phyloP scores from a whole-genome alignment of 1,284 basidiomycete species.

The Rhodotorula sp. region DNA sequence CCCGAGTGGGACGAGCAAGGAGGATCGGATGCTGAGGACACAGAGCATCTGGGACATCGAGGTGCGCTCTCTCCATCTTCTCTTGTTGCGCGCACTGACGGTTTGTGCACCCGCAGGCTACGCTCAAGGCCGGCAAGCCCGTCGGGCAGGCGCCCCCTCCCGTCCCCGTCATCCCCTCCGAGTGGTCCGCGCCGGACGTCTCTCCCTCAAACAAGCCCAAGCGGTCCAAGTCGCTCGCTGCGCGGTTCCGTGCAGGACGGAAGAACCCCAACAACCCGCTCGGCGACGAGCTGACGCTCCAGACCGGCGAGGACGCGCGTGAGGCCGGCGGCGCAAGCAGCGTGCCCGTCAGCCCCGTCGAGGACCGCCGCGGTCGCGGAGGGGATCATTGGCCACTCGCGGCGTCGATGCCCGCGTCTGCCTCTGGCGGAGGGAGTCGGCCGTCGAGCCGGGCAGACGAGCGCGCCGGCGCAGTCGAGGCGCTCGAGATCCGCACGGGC shows the following conservation, averaged over 20 bases:
- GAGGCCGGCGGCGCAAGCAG: constrained; percentile 10
- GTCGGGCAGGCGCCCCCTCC: constrained; percentile 34
- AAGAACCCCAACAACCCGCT: constrained; percentile 31
- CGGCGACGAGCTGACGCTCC: constrained; percentile 4
- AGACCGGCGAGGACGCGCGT: constrained; percentile 9
- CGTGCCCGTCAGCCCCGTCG: constrained; percentile 20
- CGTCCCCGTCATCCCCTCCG: constrained; percentile 32
- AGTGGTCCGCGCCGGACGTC: constrained; percentile 7
- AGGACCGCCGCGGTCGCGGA: constrained; percentile 9
- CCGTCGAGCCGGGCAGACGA: not conserved
- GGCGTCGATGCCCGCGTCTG: constrained; percentile 3
- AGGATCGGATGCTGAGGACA: constrained; percentile 33
- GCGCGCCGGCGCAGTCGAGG: not conserved
- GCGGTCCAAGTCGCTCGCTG: constrained; percentile 41
- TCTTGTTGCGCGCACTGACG: too few species aligned
- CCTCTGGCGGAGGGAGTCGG: not conserved
- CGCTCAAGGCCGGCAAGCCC: constrained; percentile 39
- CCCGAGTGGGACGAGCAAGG: constrained; percentile 31
- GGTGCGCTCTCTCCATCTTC: constrained; percentile 14
- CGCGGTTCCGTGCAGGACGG: constrained; percentile 36
- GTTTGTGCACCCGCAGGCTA: constrained; percentile 21
- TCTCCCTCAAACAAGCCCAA: constrained; percentile 33
- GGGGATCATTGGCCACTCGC: constrained; percentile 15
- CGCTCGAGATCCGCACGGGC: constrained; percentile 12
- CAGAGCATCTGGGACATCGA: constrained; percentile 45